These are phyloP conservation scores for Strombidium stylifer DNA, from an alignment of 73 alveolate genomes.

Conservation along the genomic window DNA sequence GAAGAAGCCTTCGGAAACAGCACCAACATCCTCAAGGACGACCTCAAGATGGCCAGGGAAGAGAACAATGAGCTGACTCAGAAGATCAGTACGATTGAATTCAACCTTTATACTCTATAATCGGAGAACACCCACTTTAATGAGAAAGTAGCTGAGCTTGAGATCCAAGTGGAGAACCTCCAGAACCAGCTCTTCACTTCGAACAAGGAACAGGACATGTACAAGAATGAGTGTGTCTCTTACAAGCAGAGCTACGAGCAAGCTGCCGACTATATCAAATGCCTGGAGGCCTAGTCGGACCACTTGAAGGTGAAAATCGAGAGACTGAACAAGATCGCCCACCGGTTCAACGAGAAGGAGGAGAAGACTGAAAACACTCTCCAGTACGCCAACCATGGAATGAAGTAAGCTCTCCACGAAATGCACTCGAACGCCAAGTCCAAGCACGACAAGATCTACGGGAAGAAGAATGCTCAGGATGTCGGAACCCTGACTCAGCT, in stretches of 20 bases:
- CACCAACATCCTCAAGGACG: slow-evolving; percentile 10
- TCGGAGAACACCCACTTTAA: slow-evolving; percentile 19
- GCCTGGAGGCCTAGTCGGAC: slow-evolving; percentile 29
- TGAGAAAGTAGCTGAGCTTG: slow-evolving; percentile 24
- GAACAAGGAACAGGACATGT: background rate
- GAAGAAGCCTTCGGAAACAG: slow-evolving; percentile 4
- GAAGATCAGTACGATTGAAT: slow-evolving; percentile 7
- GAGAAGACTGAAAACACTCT: slow-evolving; percentile 33
- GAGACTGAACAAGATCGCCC: slow-evolving; percentile 39
- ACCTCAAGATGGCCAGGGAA: slow-evolving; percentile 19
- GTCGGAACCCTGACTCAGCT: slow-evolving; percentile 8
- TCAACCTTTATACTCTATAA: slow-evolving; percentile 7
- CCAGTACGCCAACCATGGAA: slow-evolving; percentile 30
- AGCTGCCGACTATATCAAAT: slow-evolving; percentile 14
- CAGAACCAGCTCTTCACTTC: background rate
- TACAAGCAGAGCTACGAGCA: slow-evolving; percentile 16
- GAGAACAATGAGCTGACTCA: slow-evolving; percentile 25
- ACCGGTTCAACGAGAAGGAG: slow-evolving; percentile 16
- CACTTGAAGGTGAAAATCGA: slow-evolving; percentile 19
- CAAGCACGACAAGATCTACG: slow-evolving; percentile 30
- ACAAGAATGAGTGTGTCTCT: slow-evolving; percentile 17
- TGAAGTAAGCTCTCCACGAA: slow-evolving; percentile 29
- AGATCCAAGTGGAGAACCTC: slow-evolving; percentile 11
- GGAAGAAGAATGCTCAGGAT: slow-evolving; percentile 19
- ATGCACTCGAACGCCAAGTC: slow-evolving; percentile 12